Percentiles rank a stretch among this genome's conserved stretches.
phyloP scores from a whole-genome alignment of 129 eudicot genomes.

The Pittosporum tobira region DNA sequence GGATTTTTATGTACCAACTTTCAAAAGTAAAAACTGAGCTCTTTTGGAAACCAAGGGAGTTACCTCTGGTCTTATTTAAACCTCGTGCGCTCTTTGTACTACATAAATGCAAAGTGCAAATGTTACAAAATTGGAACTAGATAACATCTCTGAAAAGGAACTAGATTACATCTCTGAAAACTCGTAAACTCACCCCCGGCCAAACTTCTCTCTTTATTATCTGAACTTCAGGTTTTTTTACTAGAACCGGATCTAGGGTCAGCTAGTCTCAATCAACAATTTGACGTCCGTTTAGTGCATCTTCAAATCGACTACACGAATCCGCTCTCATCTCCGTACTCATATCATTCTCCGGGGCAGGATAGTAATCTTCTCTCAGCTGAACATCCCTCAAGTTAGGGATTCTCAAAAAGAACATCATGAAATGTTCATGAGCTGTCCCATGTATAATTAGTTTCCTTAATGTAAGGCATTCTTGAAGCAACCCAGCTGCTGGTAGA shows the following conservation, averaged over 20 bases:
- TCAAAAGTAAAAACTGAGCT: constrained; percentile 3
- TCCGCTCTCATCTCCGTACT: constrained; percentile 90
- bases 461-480: constrained; percentile 38
- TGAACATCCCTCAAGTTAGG: constrained; percentile 64
- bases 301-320: constrained; percentile 85
- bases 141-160: background rate
- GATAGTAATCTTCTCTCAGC: constrained; percentile 81
- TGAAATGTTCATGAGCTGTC: constrained; percentile 76
- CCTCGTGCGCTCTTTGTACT: background rate
- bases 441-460: constrained; percentile 86
- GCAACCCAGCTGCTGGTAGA: constrained; percentile 74
- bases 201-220: background rate
- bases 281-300: constrained; percentile 42
- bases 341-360: constrained; percentile 94
- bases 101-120: background rate
- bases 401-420: constrained; percentile 44
- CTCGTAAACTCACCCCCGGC: background rate
- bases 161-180: background rate
- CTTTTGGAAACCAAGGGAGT: too few species aligned
- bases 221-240: background rate
- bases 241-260: too few species aligned
- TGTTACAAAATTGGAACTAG: constrained; percentile 1
- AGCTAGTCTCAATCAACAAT: constrained; percentile 39
- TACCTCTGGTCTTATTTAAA: background rate
- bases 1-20: too few species aligned